phyloP scores from a whole-genome alignment of 2,329 filamentous ascomycete genomes.

The Alternaria triticina region DNA sequence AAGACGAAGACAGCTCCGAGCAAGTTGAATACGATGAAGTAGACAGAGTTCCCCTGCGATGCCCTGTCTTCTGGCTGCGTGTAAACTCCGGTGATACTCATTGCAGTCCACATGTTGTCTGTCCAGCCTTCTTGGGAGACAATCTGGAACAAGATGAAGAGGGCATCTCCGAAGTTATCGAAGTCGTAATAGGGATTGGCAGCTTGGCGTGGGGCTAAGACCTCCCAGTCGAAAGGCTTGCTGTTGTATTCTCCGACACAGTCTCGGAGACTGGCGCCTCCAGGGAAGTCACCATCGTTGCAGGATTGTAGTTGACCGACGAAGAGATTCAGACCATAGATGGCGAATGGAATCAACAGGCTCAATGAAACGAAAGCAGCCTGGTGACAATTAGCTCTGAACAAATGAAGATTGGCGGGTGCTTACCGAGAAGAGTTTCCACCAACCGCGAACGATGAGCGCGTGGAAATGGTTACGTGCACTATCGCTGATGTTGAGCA shows the following conservation, averaged over 20 bases:
- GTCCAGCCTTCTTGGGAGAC: conserved; percentile 98
- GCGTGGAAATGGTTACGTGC: conserved; percentile 96
- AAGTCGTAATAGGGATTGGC: conserved; percentile 88
- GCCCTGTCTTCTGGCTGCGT: conserved; percentile 73
- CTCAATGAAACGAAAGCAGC: conserved; percentile 94
- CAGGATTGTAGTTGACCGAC: conserved; percentile 79
- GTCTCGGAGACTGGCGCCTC: conserved; percentile 66
- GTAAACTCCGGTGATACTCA: conserved; percentile 79
- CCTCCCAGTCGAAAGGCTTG: conserved; percentile 80
- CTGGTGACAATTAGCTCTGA: conserved; percentile 37
- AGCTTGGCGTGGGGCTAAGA: conserved; percentile 82
- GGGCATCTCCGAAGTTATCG: conserved; percentile 88
- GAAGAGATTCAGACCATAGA: conserved; percentile 94
- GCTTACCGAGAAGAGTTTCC: conserved; percentile 85
- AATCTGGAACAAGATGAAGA: conserved; percentile 98
- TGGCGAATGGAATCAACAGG: conserved; percentile 92
- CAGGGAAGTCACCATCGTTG: conserved; percentile 69
- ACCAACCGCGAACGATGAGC: conserved; percentile 89
- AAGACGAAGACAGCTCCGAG: conserved; percentile 95
- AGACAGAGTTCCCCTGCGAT: conserved; percentile 84
- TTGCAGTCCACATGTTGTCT: conserved; percentile 85
- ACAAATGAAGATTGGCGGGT: not conserved
- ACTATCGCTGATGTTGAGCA: conserved; percentile 96
- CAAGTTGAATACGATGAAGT: conserved; percentile 96
- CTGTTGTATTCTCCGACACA: conserved; percentile 86